A percentile compares a stretch with the other conserved stretches of the same genome.
phyloP scores from a whole-genome alignment of 2,329 filamentous ascomycete species.

The Mycosphaerella arachidis region DNA sequence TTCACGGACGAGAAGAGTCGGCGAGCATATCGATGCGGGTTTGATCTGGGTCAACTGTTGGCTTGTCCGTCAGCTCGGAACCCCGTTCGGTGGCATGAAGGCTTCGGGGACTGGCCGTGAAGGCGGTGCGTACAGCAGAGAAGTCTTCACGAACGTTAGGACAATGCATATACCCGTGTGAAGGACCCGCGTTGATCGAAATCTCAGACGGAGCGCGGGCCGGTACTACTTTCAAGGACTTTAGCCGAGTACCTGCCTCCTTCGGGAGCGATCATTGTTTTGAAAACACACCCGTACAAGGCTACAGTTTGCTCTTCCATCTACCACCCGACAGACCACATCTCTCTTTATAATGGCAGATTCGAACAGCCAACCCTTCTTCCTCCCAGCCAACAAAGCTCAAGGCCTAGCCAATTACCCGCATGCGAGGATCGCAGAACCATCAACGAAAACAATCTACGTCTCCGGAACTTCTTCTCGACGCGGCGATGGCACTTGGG shows the following conservation, averaged over 20 bases:
- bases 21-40: constrained; percentile 10
- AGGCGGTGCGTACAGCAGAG: constrained; percentile 8
- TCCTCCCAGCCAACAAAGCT: constrained; percentile 2
- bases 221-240: background rate
- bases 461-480: constrained; percentile 17
- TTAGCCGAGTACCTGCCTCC: background rate
- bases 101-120: constrained; percentile 11
- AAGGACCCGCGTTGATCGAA: background rate
- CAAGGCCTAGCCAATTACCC: constrained; percentile 17
- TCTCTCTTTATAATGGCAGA: background rate
- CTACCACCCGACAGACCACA: too few relatives aligned
- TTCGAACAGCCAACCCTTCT: constrained; percentile 8
- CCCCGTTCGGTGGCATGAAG: constrained; percentile 13
- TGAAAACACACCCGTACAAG: too few relatives aligned
- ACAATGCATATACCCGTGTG: constrained; percentile 3
- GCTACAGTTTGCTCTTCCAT: too few relatives aligned
- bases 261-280: background rate
- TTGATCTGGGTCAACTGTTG: constrained; percentile 13
- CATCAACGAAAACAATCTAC: constrained; percentile 13
- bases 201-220: background rate
- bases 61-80: constrained; percentile 10
- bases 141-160: constrained; percentile 10
- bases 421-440: constrained; percentile 8
- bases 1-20: constrained; percentile 9
- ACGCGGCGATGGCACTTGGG: constrained; percentile 14